Base-by-base conservation (phyloP, 768 basidiomycete species). In the Tulasnella sp. region DNA sequence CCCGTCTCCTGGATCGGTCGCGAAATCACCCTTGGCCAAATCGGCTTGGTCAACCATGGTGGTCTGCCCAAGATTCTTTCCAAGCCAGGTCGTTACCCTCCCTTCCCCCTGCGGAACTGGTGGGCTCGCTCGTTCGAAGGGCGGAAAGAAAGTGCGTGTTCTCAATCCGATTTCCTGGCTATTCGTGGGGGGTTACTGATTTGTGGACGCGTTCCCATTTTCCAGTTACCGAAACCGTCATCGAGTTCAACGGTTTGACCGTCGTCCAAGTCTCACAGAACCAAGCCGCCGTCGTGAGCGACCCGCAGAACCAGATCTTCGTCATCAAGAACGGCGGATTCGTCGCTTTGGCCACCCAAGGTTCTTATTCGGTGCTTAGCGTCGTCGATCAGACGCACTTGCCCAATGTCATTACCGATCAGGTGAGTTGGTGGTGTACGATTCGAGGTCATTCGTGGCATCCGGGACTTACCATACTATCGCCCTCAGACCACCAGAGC, bases 261-360 rank as follows among this genome's bases (percentile, higher is more conserved):
- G 89, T 93, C n/a, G 94, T 96, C 0, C 94, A 96, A 84, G 95
- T 95, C 31, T 93, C 93, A 0, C 94, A 95, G 87, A 96, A 96
- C 83, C 91, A 92, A 83, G 80, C 82, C 7, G 83, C 83, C 41
- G 83, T 83, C 44, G 75, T 83, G 22, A 72, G 48, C 80, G 84
- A 84, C 82, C 84, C 84, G 5, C 82, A 84, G 80, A 95, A 95
- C 81, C 91, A 90, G 48, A 90, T 95, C 37, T 95, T 96, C 84
- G 92, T 96, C 24, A 87, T 95, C 83, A 81, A 83, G 72, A 84
- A 83, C 44, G 80, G 83, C 31, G 84, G 84, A 34, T 84, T 95
- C 82, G 93, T 93, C 22, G 92, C 94, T 0, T 93, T 91, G 83
- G 93, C 93, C 0, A 87, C 94, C 74, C 90, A 93, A 85, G 94